Conservation (phyloP, 2,329 filamentous ascomycete species). For the Amesomyces nigricolor region DNA sequence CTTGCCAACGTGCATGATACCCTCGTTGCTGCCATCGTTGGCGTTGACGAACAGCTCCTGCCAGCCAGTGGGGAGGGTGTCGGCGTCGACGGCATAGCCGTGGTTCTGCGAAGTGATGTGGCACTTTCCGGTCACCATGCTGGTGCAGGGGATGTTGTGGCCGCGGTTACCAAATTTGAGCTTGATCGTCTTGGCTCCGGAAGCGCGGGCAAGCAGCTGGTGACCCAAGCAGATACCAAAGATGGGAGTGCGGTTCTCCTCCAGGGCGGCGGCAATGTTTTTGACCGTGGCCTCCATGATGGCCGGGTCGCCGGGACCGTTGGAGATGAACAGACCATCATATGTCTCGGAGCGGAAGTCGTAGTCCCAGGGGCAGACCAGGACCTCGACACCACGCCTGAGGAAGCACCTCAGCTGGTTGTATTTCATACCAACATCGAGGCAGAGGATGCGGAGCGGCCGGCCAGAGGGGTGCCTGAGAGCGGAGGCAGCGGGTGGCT, state of each 20-base stretch:
- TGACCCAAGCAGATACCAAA: constrained; percentile 80
- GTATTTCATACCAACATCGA: constrained; percentile 97
- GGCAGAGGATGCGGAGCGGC: constrained; percentile 77
- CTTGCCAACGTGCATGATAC: constrained; percentile 78
- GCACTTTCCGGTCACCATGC: constrained; percentile 89
- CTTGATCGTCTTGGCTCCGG: constrained; percentile 71
- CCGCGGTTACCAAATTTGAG: constrained; percentile 99
- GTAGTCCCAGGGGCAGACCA: constrained; percentile 95
- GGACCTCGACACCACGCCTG: constrained; percentile 82
- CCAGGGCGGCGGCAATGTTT: constrained; percentile 64
- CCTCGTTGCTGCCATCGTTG: constrained; percentile 97
- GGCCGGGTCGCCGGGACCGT: constrained; percentile 92
- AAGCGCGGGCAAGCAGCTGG: constrained; percentile 67
- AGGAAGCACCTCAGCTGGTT: constrained; percentile 95
- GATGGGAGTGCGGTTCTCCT: constrained; percentile 49
- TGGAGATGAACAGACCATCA: constrained; percentile 95
- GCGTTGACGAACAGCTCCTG: constrained; percentile 95
- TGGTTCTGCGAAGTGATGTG: constrained; percentile 99
- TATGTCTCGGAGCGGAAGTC: constrained; percentile 84
- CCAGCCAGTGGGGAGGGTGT: constrained; percentile 72
- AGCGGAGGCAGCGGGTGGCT: constrained; percentile 57
- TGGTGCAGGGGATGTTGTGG: constrained; percentile 97
- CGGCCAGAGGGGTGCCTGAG: constrained; percentile 86
- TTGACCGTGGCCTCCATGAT: constrained; percentile 74
- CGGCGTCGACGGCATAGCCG: constrained; percentile 85